Conservation (phyloP, 306 rosid genomes). For the Vachellia pachyceras region DNA sequence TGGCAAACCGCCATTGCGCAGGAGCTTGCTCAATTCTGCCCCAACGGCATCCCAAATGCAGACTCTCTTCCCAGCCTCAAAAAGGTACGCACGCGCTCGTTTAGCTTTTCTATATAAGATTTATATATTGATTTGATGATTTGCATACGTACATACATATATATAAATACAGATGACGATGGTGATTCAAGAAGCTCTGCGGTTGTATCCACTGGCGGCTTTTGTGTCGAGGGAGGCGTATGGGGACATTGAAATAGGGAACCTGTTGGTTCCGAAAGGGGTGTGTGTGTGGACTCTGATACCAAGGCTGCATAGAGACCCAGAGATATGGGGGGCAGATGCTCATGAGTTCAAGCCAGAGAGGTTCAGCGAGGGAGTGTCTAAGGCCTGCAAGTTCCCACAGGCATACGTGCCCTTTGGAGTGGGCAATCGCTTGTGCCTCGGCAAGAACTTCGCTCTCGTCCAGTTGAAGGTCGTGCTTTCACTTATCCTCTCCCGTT, state of each 20-base stretch:
- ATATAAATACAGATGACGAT: slow-evolving; percentile 46
- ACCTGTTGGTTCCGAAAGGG: slow-evolving; percentile 70
- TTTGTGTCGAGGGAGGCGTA: slow-evolving; percentile 93
- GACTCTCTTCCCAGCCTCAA: slow-evolving; percentile 53
- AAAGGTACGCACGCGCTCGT: slow-evolving; percentile 39
- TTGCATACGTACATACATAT: too few species aligned
- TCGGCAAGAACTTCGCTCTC: slow-evolving; percentile 89
- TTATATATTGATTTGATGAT: too few species aligned
- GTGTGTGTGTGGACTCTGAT: slow-evolving; percentile 82
- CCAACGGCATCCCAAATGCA: slow-evolving; percentile 7
- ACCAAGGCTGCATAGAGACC: slow-evolving; percentile 76
- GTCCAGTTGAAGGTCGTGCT: slow-evolving; percentile 65
- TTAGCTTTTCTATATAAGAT: background rate
- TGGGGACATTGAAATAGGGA: slow-evolving; percentile 67
- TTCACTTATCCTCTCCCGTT: slow-evolving; percentile 53
- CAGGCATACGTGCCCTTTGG: slow-evolving; percentile 86
- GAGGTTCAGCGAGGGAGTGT: slow-evolving; percentile 77
- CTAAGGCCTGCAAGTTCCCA: slow-evolving; percentile 74
- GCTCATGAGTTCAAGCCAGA: slow-evolving; percentile 84
- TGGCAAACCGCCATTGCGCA: slow-evolving; percentile 76
- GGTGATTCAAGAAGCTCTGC: slow-evolving; percentile 86
- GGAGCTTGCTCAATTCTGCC: slow-evolving; percentile 71
- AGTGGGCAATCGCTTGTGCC: slow-evolving; percentile 72
- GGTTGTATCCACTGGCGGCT: slow-evolving; percentile 90
- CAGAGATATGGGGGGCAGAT: slow-evolving; percentile 85